A percentile compares a stretch with the other conserved stretches of the same genome.
These are phyloP conservation scores for Suhomyces terraborum DNA, from an alignment of 1,139 yeast species.

Conservation along the genomic window DNA sequence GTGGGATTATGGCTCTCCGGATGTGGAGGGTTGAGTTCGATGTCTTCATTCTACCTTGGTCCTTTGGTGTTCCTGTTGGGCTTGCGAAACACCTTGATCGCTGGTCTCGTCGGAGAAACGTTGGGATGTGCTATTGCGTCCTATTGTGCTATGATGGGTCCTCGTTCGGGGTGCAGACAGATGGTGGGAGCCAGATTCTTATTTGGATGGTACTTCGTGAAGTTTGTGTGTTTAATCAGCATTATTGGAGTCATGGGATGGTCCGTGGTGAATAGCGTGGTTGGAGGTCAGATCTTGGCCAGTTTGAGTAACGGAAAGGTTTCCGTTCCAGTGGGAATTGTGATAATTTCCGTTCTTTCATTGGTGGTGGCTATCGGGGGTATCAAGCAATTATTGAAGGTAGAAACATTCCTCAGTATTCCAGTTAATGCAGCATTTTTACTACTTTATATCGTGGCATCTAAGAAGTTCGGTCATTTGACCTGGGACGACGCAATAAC, in stretches of 20 bases:
- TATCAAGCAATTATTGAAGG: conserved; percentile 64
- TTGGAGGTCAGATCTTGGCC: conserved; percentile 80
- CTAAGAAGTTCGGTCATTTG: conserved; percentile 50
- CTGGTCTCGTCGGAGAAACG: conserved; percentile 63
- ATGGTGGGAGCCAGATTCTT: conserved; percentile 80
- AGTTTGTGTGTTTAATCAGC: conserved; percentile 66
- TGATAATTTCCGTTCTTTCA: conserved; percentile 65
- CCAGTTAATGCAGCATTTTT: conserved; percentile 73
- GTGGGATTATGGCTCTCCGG: conserved; percentile 83
- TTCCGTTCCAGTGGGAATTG: conserved; percentile 72
- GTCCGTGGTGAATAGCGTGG: conserved; percentile 81
- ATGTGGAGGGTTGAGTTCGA: conserved; percentile 80
- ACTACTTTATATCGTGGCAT: conserved; percentile 68
- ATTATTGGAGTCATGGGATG: conserved; percentile 82
- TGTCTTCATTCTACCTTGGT: conserved; percentile 78
- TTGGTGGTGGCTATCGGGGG: conserved; percentile 74
- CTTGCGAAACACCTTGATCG: conserved; percentile 58
- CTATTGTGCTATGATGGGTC: conserved; percentile 82
- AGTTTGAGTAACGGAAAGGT: conserved; percentile 63
- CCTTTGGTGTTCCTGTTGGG: conserved; percentile 70
- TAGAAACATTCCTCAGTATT: conserved; percentile 67
- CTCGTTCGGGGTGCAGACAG: conserved; percentile 82
- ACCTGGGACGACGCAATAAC: conserved; percentile 42
- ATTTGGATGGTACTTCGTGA: conserved; percentile 84
- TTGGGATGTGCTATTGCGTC: conserved; percentile 78